Evolutionary conservation across 768 basidiomycete genomes (phyloP).

Genomic region (Phylloporus arenicola): DNA sequence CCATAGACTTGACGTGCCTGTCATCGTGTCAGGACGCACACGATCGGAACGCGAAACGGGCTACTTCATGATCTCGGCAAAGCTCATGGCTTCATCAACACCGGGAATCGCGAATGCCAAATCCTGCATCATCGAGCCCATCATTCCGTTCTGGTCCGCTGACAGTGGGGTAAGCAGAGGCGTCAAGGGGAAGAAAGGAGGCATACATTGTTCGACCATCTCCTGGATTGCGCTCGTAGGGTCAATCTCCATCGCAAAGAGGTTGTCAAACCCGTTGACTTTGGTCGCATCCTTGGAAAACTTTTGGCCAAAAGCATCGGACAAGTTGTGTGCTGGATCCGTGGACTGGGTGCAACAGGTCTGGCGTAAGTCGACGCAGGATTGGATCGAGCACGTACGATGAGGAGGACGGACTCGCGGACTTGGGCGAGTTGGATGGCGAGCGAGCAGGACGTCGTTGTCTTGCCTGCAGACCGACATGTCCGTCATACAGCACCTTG

Average conservation of each 20-base stretch:
- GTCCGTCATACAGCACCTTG: background rate
- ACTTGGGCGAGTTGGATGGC: conserved; percentile 92
- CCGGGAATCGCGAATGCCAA: conserved; percentile 98
- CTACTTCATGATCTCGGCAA: conserved; percentile 99
- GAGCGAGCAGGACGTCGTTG: conserved; percentile 94
- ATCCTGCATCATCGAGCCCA: conserved; percentile 99
- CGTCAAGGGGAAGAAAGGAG: background rate
- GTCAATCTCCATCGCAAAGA: conserved; percentile 99
- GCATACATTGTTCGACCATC: conserved; percentile 94
- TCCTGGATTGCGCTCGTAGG: conserved; percentile 97
- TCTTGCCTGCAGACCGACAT: conserved; percentile 66
- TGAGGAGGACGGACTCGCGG: conserved; percentile 94
- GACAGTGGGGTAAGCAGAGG: conserved; percentile 2
- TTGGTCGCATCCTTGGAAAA: conserved; percentile 98
- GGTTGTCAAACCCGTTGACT: conserved; percentile 95
- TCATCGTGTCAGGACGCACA: background rate
- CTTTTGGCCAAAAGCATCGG: conserved; percentile 98
- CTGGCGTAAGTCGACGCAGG: background rate
- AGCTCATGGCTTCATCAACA: conserved; percentile 99
- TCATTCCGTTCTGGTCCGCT: conserved; percentile 90
- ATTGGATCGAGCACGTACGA: conserved; percentile 49
- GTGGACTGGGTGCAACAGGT: conserved; percentile 61
- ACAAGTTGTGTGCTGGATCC: conserved; percentile 99
- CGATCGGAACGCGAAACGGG: background rate
- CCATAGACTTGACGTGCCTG: conserved; percentile 99